These are phyloP conservation scores for Daldinia caldariorum DNA, from an alignment of 495 filamentous ascomycete species.

Conservation along the genomic window DNA sequence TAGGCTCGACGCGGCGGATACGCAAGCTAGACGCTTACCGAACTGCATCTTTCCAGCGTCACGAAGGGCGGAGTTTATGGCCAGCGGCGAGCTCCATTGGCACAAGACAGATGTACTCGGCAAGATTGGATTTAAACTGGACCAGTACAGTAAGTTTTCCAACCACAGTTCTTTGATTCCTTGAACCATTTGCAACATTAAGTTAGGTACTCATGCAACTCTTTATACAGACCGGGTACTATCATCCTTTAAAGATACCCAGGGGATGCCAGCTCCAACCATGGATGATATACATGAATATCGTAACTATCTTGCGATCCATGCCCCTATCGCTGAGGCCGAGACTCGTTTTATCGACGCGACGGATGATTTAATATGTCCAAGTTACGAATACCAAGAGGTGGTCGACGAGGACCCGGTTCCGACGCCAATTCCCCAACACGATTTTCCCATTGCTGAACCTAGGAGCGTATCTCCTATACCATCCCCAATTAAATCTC, in stretches of 20 bases:
- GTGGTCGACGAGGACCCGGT: conserved; percentile 38
- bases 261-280: conserved; percentile 64
- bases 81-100: conserved; percentile 75
- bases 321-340: conserved; percentile 68
- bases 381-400: conserved; percentile 48
- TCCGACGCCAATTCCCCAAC: conserved; percentile 35
- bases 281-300: conserved; percentile 70
- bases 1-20: conserved; percentile 76
- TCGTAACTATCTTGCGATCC: conserved; percentile 69
- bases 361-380: conserved; percentile 70
- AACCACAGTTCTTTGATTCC: conserved; percentile 4
- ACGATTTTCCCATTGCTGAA: conserved; percentile 28
- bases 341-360: conserved; percentile 77
- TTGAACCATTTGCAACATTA: conserved; percentile 11
- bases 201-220: conserved; percentile 16
- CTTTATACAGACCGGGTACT: conserved; percentile 70
- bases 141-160: conserved; percentile 78
- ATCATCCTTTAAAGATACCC: conserved; percentile 69
- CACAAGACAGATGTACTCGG: conserved; percentile 75
- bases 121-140: conserved; percentile 75
- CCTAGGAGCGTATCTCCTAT: conserved; percentile 33
- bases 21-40: conserved; percentile 67
- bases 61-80: conserved; percentile 71
- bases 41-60: conserved; percentile 69
- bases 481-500: conserved; percentile 36